Evolutionary conservation across 495 filamentous ascomycete species (phyloP).

Genomic region (Aspergillus avenaceus): DNA sequence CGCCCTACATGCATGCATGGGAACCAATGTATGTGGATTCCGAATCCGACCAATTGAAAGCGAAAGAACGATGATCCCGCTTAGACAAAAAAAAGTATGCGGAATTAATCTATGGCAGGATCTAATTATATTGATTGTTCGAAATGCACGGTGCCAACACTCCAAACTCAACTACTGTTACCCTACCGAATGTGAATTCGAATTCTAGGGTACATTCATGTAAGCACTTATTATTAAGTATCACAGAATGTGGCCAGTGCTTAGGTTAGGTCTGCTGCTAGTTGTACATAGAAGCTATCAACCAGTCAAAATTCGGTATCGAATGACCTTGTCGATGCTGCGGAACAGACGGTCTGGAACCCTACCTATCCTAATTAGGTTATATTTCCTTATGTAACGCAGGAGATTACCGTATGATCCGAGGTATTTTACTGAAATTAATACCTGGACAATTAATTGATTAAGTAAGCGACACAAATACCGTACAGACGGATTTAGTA

Average conservation of each 20-base stretch:
- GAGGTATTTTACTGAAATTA: not conserved
- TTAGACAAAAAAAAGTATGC: not conserved
- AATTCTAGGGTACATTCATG: not conserved
- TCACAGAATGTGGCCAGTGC: conserved; percentile 11
- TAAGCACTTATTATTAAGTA: not conserved
- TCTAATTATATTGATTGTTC: not conserved
- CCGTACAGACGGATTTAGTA: too few species aligned
- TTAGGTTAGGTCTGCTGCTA: conserved; percentile 6
- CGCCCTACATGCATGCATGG: conserved; percentile 11
- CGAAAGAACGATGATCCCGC: not conserved
- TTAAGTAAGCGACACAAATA: too few species aligned
- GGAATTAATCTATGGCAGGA: not conserved
- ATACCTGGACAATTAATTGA: too few species aligned
- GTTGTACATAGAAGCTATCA: conserved; percentile 1
- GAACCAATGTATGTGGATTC: conserved; percentile 9
- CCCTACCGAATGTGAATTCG: not conserved
- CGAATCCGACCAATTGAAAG: conserved; percentile 1
- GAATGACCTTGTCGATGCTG: not conserved
- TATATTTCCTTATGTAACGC: not conserved
- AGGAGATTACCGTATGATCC: not conserved
- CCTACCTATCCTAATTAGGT: not conserved
- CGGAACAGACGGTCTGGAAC: conserved; percentile 2
- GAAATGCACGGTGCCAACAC: not conserved
- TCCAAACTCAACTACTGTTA: not conserved
- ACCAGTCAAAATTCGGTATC: not conserved